Percentiles rank a stretch among this genome's conserved stretches.
Evolutionary conservation across 164 flowering plant species (phyloP).

Genomic region (Vitis labrusca): DNA sequence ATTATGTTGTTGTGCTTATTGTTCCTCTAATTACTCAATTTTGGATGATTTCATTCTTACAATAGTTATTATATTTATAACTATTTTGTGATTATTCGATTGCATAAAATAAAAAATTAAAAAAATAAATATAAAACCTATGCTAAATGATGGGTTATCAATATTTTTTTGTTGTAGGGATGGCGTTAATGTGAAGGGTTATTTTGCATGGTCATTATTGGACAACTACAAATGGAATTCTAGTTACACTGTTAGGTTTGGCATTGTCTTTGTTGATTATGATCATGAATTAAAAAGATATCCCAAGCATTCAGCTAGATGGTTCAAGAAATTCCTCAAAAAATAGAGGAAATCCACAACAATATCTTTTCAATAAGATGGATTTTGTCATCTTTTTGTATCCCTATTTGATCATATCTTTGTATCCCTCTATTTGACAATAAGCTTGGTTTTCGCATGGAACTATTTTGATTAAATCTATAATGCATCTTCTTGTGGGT

Average conservation of each 20-base stretch:
- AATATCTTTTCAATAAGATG: too few relatives aligned
- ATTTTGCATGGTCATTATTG: conserved; percentile 27
- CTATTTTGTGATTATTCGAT: not conserved
- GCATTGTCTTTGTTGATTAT: conserved; percentile 25
- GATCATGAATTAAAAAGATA: conserved; percentile 11
- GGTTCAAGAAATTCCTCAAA: conserved; percentile 23
- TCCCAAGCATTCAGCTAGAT: conserved; percentile 19
- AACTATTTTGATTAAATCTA: too few relatives aligned
- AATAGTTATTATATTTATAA: not conserved
- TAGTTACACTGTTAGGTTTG: conserved; percentile 28
- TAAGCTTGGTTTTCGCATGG: too few relatives aligned
- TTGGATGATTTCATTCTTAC: too few relatives aligned
- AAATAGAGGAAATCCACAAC: not conserved
- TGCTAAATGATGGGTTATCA: not conserved
- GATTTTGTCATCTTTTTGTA: too few relatives aligned
- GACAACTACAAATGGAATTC: conserved; percentile 28
- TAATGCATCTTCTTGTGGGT: too few relatives aligned
- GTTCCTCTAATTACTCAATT: too few relatives aligned
- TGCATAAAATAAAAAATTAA: not conserved
- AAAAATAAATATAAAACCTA: not conserved
- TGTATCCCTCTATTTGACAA: too few relatives aligned
- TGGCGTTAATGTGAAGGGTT: conserved; percentile 26
- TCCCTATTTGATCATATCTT: too few relatives aligned
- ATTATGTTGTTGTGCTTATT: not conserved
- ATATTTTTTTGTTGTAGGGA: conserved; percentile 5